Conservation (phyloP, 2,329 filamentous ascomycete genomes). For the Aspergillus ustus region DNA sequence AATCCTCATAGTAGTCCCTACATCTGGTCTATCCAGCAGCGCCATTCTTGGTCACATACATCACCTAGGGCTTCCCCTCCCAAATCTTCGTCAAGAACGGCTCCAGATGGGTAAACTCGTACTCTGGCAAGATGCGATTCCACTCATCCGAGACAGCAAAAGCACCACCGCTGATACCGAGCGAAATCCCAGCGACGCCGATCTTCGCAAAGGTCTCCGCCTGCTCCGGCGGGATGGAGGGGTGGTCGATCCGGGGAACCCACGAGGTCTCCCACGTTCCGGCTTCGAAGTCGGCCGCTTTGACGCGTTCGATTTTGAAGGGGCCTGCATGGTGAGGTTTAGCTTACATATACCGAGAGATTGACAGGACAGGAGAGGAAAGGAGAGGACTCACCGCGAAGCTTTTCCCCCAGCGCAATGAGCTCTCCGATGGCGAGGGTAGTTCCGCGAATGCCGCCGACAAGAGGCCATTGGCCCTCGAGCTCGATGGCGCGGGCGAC, state of each 20-base stretch:
- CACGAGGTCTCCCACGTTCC: conserved; percentile 9
- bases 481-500: conserved; percentile 8
- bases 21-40: no score
- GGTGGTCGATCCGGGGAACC: conserved; percentile 11
- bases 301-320: conserved; percentile 5
- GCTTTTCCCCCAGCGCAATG: neutral
- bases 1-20: no score
- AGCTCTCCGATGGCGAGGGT: neutral
- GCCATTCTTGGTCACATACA: no score
- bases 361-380: no score
- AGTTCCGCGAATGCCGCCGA: conserved; percentile 6
- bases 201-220: neutral
- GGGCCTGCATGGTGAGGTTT: neutral
- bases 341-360: no score
- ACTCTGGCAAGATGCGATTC: conserved; percentile 12
- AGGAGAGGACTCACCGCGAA: conserved; percentile 2
- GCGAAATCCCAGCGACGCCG: neutral
- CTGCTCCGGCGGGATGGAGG: conserved; percentile 6
- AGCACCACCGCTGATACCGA: neutral
- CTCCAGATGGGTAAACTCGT: conserved; percentile 8
- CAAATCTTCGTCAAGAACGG: conserved; percentile 5
- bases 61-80: conserved; percentile 3
- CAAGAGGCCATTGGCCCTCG: conserved; percentile 16
- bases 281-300: neutral
- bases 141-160: conserved; percentile 6